phyloP scores from a whole-genome alignment of 192 early-diverging fungal species.

The Backusella parvicylindrica region DNA sequence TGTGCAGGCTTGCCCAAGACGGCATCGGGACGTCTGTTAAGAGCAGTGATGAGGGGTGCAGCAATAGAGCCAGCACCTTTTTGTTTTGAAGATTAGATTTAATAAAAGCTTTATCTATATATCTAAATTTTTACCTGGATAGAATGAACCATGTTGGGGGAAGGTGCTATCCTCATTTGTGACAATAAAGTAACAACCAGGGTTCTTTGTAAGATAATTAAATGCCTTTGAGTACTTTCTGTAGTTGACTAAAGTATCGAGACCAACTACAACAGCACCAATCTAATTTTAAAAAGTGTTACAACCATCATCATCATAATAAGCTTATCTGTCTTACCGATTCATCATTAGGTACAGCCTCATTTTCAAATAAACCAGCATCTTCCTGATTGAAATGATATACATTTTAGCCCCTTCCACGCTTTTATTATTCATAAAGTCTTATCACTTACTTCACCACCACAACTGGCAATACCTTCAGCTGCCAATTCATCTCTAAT shows the following conservation, averaged over 20 bases:
- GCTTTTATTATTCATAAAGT: too few relatives aligned
- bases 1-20: constrained; percentile 93
- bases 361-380: constrained; percentile 54
- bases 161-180: constrained; percentile 94
- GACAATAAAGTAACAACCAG: constrained; percentile 77
- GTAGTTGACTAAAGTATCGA: constrained; percentile 92
- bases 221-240: constrained; percentile 90
- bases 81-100: too few relatives aligned
- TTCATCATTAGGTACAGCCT: constrained; percentile 44
- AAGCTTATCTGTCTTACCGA: constrained; percentile 23
- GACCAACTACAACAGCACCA: constrained; percentile 91
- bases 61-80: constrained; percentile 81
- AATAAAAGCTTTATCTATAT: neutral
- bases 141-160: constrained; percentile 71
- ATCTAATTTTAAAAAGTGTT: constrained; percentile 34
- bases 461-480: constrained; percentile 68
- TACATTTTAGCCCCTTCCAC: neutral
- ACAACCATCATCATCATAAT: neutral
- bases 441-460: constrained; percentile 36
- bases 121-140: constrained; percentile 57
- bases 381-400: constrained; percentile 12
- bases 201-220: constrained; percentile 71
- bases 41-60: constrained; percentile 66
- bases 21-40: constrained; percentile 70
- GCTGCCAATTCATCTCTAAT: constrained; percentile 81